Conservation (phyloP, 495 filamentous ascomycete genomes). For the Aspergillus steynii region DNA sequence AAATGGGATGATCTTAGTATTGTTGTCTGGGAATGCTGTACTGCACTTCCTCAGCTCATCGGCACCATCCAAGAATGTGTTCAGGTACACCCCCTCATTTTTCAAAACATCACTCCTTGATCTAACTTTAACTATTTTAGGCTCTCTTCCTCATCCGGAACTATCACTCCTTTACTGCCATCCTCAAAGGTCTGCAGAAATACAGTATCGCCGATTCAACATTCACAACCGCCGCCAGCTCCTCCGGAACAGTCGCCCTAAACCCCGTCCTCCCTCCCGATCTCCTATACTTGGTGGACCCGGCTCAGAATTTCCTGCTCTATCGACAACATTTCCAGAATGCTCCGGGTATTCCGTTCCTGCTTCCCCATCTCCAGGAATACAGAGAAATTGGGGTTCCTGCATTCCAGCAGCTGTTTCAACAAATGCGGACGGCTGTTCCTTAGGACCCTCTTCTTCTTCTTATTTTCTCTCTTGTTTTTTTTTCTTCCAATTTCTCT, state of each 20-base stretch:
- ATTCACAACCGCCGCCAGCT: conserved; percentile 15
- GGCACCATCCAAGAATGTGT: conserved; percentile 37
- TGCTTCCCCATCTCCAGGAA: conserved; percentile 41
- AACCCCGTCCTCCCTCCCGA: conserved; percentile 28
- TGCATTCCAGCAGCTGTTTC: conserved; percentile 34
- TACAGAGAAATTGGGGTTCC: conserved; percentile 32
- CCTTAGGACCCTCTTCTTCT: background rate
- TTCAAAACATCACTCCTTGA: conserved; percentile 4
- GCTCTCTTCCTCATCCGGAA: conserved; percentile 27
- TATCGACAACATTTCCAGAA: conserved; percentile 38
- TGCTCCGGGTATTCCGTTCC: conserved; percentile 41
- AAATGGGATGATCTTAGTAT: conserved; percentile 36
- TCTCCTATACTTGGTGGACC: conserved; percentile 25
- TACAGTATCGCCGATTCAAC: conserved; percentile 31
- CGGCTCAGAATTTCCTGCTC: conserved; percentile 33
- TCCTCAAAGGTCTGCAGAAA: conserved; percentile 36
- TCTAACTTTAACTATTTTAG: conserved; percentile 17
- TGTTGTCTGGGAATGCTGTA: conserved; percentile 45
- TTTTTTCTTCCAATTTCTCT: background rate
- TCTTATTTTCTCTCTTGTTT: conserved; percentile 5
- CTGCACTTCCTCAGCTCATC: conserved; percentile 35
- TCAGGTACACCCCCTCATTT: conserved; percentile 20
- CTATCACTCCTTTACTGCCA: conserved; percentile 40
- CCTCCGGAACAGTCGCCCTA: conserved; percentile 20
- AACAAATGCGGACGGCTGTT: conserved; percentile 19